Evolutionary conservation across 2,329 filamentous ascomycete genomes (phyloP).

Genomic region (Ceratocystis cacaofunesta): DNA sequence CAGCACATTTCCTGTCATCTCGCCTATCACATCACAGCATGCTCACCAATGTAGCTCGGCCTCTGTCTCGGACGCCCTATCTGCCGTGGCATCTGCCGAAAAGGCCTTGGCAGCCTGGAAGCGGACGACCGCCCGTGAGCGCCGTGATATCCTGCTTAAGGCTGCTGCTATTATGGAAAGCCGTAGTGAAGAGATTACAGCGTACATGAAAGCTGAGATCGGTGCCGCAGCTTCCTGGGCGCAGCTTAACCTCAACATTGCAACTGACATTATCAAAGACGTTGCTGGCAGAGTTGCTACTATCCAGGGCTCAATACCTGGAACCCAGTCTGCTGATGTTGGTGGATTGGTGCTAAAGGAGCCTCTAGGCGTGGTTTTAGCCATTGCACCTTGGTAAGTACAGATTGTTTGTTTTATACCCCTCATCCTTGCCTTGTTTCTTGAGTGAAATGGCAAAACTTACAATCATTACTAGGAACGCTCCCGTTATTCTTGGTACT

Average conservation of each 20-base stretch:
- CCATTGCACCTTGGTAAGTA: constrained; percentile 64
- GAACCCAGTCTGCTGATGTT: constrained; percentile 22
- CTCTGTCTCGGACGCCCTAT: constrained; percentile 38
- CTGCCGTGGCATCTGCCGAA: constrained; percentile 40
- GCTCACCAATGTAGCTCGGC: constrained; percentile 43
- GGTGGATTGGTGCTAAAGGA: constrained; percentile 54
- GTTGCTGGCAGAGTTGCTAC: constrained; percentile 30
- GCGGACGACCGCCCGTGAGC: constrained; percentile 41
- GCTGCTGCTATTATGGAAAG: constrained; percentile 49
- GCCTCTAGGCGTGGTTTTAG: constrained; percentile 64
- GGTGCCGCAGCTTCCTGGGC: constrained; percentile 28
- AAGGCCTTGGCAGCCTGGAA: constrained; percentile 56
- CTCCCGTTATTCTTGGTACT: constrained; percentile 39
- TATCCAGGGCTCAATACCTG: constrained; percentile 27
- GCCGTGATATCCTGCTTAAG: constrained; percentile 55
- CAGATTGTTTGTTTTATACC: no score
- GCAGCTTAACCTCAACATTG: constrained; percentile 27
- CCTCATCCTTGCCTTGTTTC: neutral
- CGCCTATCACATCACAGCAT: constrained; percentile 37
- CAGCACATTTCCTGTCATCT: constrained; percentile 40
- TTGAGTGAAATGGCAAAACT: neutral
- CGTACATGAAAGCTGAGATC: constrained; percentile 42
- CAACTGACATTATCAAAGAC: constrained; percentile 29
- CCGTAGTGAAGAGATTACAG: constrained; percentile 43
- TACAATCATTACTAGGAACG: constrained; percentile 32